These are phyloP conservation scores for Exophiala lecanii-corni DNA, from an alignment of 2,329 filamentous ascomycete genomes.

Conservation along the genomic window DNA sequence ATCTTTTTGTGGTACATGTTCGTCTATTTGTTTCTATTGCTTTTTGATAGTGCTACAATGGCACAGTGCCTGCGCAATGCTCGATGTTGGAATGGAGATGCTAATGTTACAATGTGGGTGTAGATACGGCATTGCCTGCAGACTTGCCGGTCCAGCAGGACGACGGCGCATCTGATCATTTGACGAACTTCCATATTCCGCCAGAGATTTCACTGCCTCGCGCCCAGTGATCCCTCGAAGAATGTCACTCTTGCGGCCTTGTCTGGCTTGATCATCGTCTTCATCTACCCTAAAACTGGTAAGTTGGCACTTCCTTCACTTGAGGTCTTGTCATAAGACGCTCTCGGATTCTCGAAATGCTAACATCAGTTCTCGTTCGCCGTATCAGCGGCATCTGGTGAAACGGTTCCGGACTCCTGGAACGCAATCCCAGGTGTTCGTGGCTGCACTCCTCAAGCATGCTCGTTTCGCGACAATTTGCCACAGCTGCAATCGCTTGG, in stretches of 20 bases:
- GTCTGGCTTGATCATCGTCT: conserved; percentile 36
- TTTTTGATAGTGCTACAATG: too few relatives aligned
- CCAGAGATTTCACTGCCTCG: conserved; percentile 30
- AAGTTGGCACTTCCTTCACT: too few relatives aligned
- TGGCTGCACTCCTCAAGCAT: conserved; percentile 43
- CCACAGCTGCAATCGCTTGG: conserved; percentile 29
- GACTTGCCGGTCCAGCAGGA: conserved; percentile 37
- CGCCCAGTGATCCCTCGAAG: conserved; percentile 15
- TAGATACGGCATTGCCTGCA: conserved; percentile 31
- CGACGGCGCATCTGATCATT: conserved; percentile 39
- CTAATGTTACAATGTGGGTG: too few relatives aligned
- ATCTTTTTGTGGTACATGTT: too few relatives aligned
- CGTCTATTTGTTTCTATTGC: too few relatives aligned
- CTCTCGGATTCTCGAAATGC: too few relatives aligned
- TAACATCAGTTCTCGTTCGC: too few relatives aligned
- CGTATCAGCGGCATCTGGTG: conserved; percentile 36
- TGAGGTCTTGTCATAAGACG: too few relatives aligned
- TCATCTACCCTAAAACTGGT: conserved; percentile 36
- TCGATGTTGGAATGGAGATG: too few relatives aligned
- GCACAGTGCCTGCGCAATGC: too few relatives aligned
- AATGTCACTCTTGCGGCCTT: conserved; percentile 33
- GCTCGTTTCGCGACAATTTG: conserved; percentile 38
- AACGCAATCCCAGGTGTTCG: conserved; percentile 41
- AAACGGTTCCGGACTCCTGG: conserved; percentile 39
- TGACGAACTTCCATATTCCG: conserved; percentile 27